Conservation (phyloP, 352 stramenopile species). For the Pythium biforme region DNA sequence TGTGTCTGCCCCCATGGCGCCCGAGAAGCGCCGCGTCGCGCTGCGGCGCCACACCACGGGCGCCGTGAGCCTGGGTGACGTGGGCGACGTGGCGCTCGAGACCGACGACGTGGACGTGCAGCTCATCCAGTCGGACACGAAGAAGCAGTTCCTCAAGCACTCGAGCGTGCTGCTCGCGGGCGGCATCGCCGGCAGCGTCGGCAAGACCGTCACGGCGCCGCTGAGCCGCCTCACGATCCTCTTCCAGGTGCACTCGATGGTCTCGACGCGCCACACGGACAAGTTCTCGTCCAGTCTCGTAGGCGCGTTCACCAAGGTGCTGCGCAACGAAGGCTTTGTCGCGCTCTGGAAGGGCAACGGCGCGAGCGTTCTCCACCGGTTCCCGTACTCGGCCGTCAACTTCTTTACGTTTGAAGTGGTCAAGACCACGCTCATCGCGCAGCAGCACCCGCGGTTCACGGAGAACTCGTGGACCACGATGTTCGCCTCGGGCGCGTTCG, state of each 20-base stretch:
- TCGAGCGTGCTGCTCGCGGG: conserved; percentile 84
- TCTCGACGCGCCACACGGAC: conserved; percentile 86
- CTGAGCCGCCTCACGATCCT: conserved; percentile 95
- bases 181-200: conserved; percentile 93
- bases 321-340: conserved; percentile 90
- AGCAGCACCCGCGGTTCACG: conserved; percentile 67
- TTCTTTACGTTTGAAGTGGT: conserved; percentile 96
- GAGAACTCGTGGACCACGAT: conserved; percentile 72
- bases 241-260: conserved; percentile 96
- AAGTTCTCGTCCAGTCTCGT: conserved; percentile 72
- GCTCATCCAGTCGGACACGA: conserved; percentile 63
- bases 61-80: conserved; percentile 79
- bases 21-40: conserved; percentile 32
- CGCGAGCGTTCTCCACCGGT: conserved; percentile 94
- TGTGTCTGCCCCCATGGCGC: too few species aligned
- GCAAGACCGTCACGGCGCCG: conserved; percentile 95
- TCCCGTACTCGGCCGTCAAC: conserved; percentile 97
- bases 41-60: conserved; percentile 79
- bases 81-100: conserved; percentile 71
- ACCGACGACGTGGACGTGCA: conserved; percentile 78
- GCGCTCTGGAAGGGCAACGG: conserved; percentile 97
- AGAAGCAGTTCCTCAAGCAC: conserved; percentile 75
- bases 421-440: conserved; percentile 71
- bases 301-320: conserved; percentile 88
- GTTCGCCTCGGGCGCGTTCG: conserved; percentile 71